These are phyloP conservation scores for Pelargonium nanum DNA, from an alignment of 345 rosid species.

Conservation along the genomic window DNA sequence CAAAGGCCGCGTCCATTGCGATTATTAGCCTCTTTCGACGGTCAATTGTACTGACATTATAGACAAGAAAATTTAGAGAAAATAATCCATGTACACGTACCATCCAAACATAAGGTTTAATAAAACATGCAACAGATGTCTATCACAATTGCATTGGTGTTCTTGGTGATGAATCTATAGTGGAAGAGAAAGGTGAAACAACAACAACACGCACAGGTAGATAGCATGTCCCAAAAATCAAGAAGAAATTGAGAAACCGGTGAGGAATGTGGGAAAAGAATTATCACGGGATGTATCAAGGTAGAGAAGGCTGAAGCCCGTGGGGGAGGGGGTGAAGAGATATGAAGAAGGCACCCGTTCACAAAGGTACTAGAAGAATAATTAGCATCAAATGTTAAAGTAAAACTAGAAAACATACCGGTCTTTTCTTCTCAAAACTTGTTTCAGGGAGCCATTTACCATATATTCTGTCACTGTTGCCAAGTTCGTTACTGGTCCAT, in stretches of 20 bases:
- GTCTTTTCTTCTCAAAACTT: slow-evolving; percentile 26
- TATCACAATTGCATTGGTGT: neutral
- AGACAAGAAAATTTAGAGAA: neutral
- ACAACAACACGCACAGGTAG: neutral
- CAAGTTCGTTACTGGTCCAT: slow-evolving; percentile 20
- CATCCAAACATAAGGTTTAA: neutral
- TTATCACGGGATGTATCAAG: neutral
- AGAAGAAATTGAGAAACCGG: too few species aligned
- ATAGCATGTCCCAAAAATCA: too few species aligned
- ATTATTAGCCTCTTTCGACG: slow-evolving; percentile 33
- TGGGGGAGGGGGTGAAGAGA: neutral
- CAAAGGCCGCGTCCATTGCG: slow-evolving; percentile 42
- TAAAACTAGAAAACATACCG: slow-evolving; percentile 10
- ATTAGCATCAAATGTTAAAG: neutral
- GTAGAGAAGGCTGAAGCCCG: too few species aligned
- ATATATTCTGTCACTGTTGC: slow-evolving; percentile 40
- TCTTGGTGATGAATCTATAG: neutral
- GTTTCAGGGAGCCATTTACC: slow-evolving; percentile 38
- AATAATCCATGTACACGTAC: neutral
- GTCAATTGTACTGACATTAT: slow-evolving; percentile 27
- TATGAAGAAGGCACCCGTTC: too few species aligned
- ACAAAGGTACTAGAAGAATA: too few species aligned
- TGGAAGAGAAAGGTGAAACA: neutral
- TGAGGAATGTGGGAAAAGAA: neutral
- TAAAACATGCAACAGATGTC: neutral